phyloP scores from a whole-genome alignment of 352 stramenopile species.

The Pythium aquatile region DNA sequence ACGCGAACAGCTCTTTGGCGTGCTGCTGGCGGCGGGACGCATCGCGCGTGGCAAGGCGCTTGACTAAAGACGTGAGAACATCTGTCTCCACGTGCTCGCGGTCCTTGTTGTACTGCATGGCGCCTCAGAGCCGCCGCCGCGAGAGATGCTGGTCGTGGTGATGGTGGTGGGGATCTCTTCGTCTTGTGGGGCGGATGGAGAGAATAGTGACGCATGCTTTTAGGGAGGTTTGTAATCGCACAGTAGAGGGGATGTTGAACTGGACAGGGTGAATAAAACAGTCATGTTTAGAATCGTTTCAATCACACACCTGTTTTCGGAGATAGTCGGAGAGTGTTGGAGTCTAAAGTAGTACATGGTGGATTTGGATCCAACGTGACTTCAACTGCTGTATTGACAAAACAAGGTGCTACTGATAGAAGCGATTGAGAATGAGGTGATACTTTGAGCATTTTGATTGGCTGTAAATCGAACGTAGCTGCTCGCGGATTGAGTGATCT shows the following conservation, averaged over 20 bases:
- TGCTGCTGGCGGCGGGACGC: constrained; percentile 33
- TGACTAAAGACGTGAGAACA: constrained; percentile 57
- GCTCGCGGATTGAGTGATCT: constrained; percentile 17
- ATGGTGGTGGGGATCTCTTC: neutral
- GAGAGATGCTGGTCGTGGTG: neutral
- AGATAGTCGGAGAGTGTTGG: too few species aligned
- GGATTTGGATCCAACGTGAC: neutral
- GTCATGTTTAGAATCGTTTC: neutral
- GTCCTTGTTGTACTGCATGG: constrained; percentile 42
- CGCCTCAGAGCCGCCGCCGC: neutral
- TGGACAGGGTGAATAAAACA: neutral
- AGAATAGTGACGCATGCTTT: neutral
- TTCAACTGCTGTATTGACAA: neutral
- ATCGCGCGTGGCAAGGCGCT: constrained; percentile 53
- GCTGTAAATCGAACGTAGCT: constrained; percentile 12
- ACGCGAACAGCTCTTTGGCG: constrained; percentile 55
- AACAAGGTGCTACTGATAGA: constrained; percentile 7
- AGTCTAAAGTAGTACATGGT: too few species aligned
- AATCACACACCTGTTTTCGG: neutral
- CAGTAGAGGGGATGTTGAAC: neutral
- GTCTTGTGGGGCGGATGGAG: neutral
- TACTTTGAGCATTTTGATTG: constrained; percentile 11
- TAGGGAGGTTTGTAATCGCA: neutral
- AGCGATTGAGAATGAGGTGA: too few species aligned
- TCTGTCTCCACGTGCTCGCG: constrained; percentile 62